Evolutionary conservation across 106 monocot species (phyloP).

Genomic region (Dendrobium catenatum): DNA sequence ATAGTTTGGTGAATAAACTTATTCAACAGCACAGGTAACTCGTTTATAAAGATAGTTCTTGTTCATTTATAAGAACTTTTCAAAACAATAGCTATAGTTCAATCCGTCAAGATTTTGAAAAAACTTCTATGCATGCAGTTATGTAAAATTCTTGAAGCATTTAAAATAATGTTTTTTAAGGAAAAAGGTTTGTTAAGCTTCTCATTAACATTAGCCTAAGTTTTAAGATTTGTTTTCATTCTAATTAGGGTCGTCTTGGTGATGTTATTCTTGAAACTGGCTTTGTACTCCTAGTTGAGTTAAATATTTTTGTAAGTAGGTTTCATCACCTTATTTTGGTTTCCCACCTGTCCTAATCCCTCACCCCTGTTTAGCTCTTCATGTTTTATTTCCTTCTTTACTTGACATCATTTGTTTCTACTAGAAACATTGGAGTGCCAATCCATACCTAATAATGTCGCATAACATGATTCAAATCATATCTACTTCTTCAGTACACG

Average conservation of each 20-base stretch:
- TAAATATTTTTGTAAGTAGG: too few relatives aligned
- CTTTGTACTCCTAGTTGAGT: too few relatives aligned
- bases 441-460: too few relatives aligned
- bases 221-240: background rate
- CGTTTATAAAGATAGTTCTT: background rate
- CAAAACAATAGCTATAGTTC: background rate
- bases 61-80: background rate
- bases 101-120: background rate
- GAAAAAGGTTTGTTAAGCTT: background rate
- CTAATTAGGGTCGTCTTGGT: background rate
- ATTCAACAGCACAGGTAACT: constrained; percentile 70
- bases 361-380: background rate
- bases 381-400: too few relatives aligned
- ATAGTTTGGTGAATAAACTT: constrained; percentile 79
- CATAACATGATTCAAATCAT: too few relatives aligned
- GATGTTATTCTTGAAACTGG: background rate
- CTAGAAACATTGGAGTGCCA: too few relatives aligned
- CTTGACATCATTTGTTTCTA: too few relatives aligned
- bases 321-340: background rate
- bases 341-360: background rate
- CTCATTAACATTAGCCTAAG: too few relatives aligned
- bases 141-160: background rate
- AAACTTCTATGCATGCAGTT: background rate
- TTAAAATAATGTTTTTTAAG: background rate
- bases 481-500: too few relatives aligned